phyloP scores from a whole-genome alignment of 148 eudicot genomes.

The Rhododendron ferrugineum region DNA sequence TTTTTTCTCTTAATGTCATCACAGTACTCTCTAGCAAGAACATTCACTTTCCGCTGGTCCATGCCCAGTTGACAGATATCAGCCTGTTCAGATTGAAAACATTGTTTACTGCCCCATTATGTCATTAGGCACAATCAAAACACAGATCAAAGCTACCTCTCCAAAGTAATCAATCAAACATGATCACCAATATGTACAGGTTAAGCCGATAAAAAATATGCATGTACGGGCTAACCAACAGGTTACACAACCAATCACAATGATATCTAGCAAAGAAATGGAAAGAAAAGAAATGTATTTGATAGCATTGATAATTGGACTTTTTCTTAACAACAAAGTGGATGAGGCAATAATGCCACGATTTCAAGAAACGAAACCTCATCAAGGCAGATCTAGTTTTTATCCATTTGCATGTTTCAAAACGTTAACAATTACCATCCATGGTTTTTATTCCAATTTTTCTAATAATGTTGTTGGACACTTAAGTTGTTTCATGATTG shows the following conservation, averaged over 20 bases:
- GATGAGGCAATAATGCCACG: not conserved
- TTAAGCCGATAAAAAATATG: not conserved
- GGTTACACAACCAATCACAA: not conserved
- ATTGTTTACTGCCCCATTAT: not conserved
- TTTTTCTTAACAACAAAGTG: not conserved
- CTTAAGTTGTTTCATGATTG: not conserved
- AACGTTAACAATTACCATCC: not conserved
- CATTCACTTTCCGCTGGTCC: conserved; percentile 96
- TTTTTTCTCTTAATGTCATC: conserved; percentile 94
- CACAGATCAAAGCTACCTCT: not conserved
- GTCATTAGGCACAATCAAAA: not conserved
- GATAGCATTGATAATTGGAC: not conserved
- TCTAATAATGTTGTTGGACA: not conserved
- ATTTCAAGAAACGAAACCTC: not conserved
- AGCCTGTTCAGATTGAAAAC: conserved; percentile 41
- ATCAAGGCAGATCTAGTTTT: not conserved
- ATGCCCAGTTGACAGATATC: conserved; percentile 95
- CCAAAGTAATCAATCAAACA: not conserved
- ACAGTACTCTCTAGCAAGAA: conserved; percentile 94
- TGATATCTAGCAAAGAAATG: conserved; percentile 4
- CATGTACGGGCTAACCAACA: not conserved
- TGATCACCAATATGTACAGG: no score
- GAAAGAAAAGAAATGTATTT: not conserved
- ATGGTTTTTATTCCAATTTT: not conserved
- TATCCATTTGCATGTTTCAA: not conserved